These are phyloP conservation scores for Blepharisma stoltei DNA, from an alignment of 73 alveolate species.

Conservation along the genomic window DNA sequence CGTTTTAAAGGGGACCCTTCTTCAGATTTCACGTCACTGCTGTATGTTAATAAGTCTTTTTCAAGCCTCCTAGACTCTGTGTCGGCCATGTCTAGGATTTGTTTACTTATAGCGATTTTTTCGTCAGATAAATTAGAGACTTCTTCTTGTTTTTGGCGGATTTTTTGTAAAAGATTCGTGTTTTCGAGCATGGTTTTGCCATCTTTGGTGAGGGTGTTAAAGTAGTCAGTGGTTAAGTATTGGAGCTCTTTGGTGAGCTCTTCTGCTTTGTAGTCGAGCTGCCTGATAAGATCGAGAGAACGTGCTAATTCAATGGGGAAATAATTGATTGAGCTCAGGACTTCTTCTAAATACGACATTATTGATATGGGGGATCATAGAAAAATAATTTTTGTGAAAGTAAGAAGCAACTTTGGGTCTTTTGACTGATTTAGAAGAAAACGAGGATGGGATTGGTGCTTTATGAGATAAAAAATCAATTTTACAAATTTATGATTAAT, in stretches of 20 bases:
- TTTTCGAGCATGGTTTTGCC: neutral
- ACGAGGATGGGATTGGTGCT: too few relatives aligned
- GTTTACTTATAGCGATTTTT: neutral
- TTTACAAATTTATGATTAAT: too few relatives aligned
- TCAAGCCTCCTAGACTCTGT: neutral
- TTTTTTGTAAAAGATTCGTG: neutral
- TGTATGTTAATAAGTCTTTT: neutral
- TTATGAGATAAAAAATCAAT: too few relatives aligned
- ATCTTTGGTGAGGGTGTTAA: neutral
- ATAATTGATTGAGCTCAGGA: neutral
- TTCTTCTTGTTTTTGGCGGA: neutral
- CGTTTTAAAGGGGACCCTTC: neutral
- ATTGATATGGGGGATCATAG: neutral
- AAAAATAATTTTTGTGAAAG: too few relatives aligned
- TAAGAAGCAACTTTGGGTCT: too few relatives aligned
- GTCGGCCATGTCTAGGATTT: neutral
- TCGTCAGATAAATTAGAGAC: neutral
- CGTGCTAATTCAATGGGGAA: neutral
- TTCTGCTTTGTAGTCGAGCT: neutral
- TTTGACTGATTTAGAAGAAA: too few relatives aligned
- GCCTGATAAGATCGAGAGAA: neutral
- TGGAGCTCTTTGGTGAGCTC: neutral
- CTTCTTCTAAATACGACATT: constrained; percentile 11
- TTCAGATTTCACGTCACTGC: neutral
- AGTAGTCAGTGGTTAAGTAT: neutral